phyloP scores from a whole-genome alignment of 805 yeast species.

The Hanseniaspora hatyaiensis region DNA sequence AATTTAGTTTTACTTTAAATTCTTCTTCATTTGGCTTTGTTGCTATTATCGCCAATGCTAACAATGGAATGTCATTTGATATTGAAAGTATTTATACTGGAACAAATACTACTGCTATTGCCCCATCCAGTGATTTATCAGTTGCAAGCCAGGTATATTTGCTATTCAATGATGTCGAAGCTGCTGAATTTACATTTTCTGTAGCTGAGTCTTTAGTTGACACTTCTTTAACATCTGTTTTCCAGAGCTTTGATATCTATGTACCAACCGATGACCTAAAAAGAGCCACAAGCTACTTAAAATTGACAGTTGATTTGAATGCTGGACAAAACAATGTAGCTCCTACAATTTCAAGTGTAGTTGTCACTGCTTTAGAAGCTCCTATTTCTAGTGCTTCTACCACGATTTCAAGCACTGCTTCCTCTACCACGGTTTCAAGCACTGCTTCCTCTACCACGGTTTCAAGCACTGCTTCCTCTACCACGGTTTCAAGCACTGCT shows the following conservation, averaged over 20 bases:
- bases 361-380: not conserved
- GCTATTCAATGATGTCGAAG: not conserved
- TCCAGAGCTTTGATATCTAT: not conserved
- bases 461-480: not conserved
- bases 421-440: not conserved
- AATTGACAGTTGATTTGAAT: conserved; percentile 8
- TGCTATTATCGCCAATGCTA: not conserved
- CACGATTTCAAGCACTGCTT: not conserved
- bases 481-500: conserved; percentile 43
- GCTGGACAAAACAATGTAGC: no score
- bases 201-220: not conserved
- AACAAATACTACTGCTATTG: not conserved
- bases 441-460: not conserved
- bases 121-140: not conserved
- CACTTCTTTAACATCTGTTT: not conserved
- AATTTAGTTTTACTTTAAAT: not conserved
- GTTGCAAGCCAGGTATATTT: not conserved
- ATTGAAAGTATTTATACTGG: conserved; percentile 14
- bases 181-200: not conserved
- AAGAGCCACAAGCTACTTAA: conserved; percentile 16
- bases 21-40: not conserved
- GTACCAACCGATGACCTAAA: not conserved
- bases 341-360: not conserved
- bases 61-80: not conserved
- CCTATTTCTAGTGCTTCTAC: not conserved